Evolutionary conservation across 2,329 filamentous ascomycete species (phyloP).

Genomic region (Laburnicola sp.): DNA sequence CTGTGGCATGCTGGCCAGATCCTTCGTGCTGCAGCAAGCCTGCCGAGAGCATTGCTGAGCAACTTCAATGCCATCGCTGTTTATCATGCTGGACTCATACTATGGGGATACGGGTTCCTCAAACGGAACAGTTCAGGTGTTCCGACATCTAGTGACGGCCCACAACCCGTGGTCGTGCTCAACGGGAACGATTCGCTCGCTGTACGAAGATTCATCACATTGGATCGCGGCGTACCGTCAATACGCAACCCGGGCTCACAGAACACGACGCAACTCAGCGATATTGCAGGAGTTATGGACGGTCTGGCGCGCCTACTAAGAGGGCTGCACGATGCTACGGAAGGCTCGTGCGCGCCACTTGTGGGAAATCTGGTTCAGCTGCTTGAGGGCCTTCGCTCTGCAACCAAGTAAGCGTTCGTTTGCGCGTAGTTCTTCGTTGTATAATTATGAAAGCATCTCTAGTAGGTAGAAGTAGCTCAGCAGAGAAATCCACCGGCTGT

Average conservation of each 20-base stretch:
- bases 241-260: conserved; percentile 44
- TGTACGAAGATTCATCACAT: conserved; percentile 60
- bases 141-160: conserved; percentile 34
- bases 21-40: conserved; percentile 60
- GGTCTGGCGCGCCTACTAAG: conserved; percentile 60
- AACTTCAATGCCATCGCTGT: conserved; percentile 70
- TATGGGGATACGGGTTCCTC: conserved; percentile 70
- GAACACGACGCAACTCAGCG: conserved; percentile 49
- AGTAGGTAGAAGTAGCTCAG: too few relatives aligned
- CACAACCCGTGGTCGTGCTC: conserved; percentile 47
- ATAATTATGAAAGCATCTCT: too few relatives aligned
- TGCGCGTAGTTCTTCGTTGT: too few relatives aligned
- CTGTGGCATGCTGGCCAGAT: conserved; percentile 71
- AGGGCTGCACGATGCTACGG: conserved; percentile 51
- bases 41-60: conserved; percentile 59
- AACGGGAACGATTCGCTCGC: conserved; percentile 60
- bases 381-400: conserved; percentile 62
- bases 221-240: conserved; percentile 59
- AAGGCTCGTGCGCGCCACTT: conserved; percentile 56
- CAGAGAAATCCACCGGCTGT: too few relatives aligned
- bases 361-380: conserved; percentile 69
- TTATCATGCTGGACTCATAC: conserved; percentile 67
- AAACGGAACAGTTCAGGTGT: conserved; percentile 35
- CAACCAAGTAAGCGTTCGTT: conserved; percentile 40
- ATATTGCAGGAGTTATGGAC: conserved; percentile 63